Base-by-base conservation (phyloP, 345 rosid species). In the Chamaenerion angustifolium region DNA sequence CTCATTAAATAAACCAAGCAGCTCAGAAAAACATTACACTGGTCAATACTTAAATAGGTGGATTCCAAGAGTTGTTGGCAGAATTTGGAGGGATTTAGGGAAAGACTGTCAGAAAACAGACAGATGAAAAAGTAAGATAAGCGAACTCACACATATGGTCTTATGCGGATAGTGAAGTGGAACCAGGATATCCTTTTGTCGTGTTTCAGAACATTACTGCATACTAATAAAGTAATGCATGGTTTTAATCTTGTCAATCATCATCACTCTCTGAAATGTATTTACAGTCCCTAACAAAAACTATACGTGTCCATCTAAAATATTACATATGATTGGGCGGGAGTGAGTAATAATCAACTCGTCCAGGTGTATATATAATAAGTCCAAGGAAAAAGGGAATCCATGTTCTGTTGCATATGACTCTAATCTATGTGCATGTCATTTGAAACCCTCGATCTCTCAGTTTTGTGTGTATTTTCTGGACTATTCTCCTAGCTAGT, bases 321-420 rank as follows among this genome's bases (percentile, higher is more conserved):
- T 21, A 21, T 21, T 21, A 21, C 25, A 21, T 21, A 21, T 21
- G 25, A 21, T 21, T 21, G 25, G 25, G 25, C 25, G n/a, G n/a
- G n/a, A n/a, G n/a, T n/a, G n/a, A n/a, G 27, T 23, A 23, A 23
- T 23, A 25, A 49, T 27, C n/a, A n/a, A n/a, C n/a, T n/a, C n/a
- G n/a, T n/a, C n/a, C n/a, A n/a, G n/a, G n/a, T n/a, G 3, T 8
- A 3, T 1, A 23, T 21, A 54, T 12, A 41, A 46, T 19, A 16
- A 16, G 44, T 61, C 71, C 68, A 74, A 67, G 62, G 67, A 56
- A 78, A 78, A 78, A 85, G 83, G 80, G 80, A 60, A 77, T 77
- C 78, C 44, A 79, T 69, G 89, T 80, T 84, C 64, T 60, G 78
- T 71, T 76, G 71, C 63, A 62, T 82, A 84, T 70, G 84, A 70